Percentiles rank a stretch among this genome's conserved stretches.
Evolutionary conservation across 1,284 basidiomycete species (phyloP).

Genomic region (Sporisorium scitamineum): DNA sequence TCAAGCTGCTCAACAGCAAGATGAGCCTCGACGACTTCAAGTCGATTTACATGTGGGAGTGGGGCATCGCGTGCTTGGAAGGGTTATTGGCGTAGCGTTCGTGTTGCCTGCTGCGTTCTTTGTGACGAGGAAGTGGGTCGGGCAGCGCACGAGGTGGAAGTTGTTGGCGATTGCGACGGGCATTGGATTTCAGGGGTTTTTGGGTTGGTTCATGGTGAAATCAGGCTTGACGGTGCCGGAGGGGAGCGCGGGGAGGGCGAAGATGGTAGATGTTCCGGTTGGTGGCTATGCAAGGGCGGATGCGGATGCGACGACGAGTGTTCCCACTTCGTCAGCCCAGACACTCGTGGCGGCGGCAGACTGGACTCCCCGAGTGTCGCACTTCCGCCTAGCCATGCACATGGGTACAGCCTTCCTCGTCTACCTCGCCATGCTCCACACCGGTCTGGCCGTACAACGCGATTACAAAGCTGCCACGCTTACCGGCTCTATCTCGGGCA

Average conservation of each 20-base stretch:
- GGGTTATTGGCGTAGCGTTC: slow-evolving; percentile 80
- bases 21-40: slow-evolving; percentile 93
- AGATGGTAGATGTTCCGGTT: slow-evolving; percentile 23
- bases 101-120: slow-evolving; percentile 65
- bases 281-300: background rate
- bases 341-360: slow-evolving; percentile 38
- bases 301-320: slow-evolving; percentile 6
- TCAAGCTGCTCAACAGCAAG: slow-evolving; percentile 80
- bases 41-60: slow-evolving; percentile 98
- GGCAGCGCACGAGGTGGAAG: slow-evolving; percentile 73
- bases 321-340: slow-evolving; percentile 30
- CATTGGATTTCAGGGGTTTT: slow-evolving; percentile 87
- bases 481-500: slow-evolving; percentile 47
- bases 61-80: slow-evolving; percentile 92
- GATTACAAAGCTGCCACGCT: slow-evolving; percentile 78
- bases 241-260: slow-evolving; percentile 23
- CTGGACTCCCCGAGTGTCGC: slow-evolving; percentile 82
- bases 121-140: slow-evolving; percentile 32
- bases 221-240: slow-evolving; percentile 78
- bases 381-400: slow-evolving; percentile 95
- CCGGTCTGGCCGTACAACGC: slow-evolving; percentile 81
- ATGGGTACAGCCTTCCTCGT: slow-evolving; percentile 88
- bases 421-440: slow-evolving; percentile 89
- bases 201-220: slow-evolving; percentile 99
- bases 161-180: slow-evolving; percentile 81